Base-by-base conservation (phyloP, 1,284 basidiomycete species). In the Somion occarium region DNA sequence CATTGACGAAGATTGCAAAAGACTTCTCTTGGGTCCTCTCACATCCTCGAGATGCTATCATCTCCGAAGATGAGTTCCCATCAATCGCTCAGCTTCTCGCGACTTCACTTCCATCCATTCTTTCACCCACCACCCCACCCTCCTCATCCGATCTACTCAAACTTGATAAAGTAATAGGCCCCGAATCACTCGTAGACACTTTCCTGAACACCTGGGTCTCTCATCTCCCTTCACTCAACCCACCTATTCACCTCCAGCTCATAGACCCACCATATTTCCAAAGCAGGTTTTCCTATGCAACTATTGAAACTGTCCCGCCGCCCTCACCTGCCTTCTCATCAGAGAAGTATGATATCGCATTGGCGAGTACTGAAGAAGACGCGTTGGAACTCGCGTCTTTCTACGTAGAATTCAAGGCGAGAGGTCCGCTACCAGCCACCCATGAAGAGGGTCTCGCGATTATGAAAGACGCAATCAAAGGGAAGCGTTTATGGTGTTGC, bases 161-260 rank as follows among this genome's bases (percentile, higher is more conserved):
- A 34, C 9, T 62, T 13, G 52, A 51, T 46, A 50, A 50, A 18
- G 48, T 63, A 23, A 50, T 54, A 22, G 59, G 59, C 5, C 56
- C 58, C n/a, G 44, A 49, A 7, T 26, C 22, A 0, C 50, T 55
- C 1, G 58, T 56, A 3, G 49, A 57, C 19, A 44, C 55, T 1
- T 59, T 64, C 53, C 46, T 62, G 38, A 38, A 49, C 11, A 25
- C 46, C 7, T 61, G 59, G 61, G 42, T 52, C 12, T n/a, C 41
- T 5, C 18, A 42, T 2, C 38, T 61, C 19, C 51, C 52, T 34
- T 12, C 50, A 2, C 27, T 38, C 5, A 48, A 55, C 9, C 7
- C 9, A 5, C 20, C 20, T 19, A 7, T 34, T 15, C 7, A 34
- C 7, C 15, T 34, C 7, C 7, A 34, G 15, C 30, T 34, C 7